A percentile compares a stretch with the other conserved stretches of the same genome.
Conservation (phyloP, 2,329 filamentous ascomycete genomes). For the Camptophora hylomeconis region DNA sequence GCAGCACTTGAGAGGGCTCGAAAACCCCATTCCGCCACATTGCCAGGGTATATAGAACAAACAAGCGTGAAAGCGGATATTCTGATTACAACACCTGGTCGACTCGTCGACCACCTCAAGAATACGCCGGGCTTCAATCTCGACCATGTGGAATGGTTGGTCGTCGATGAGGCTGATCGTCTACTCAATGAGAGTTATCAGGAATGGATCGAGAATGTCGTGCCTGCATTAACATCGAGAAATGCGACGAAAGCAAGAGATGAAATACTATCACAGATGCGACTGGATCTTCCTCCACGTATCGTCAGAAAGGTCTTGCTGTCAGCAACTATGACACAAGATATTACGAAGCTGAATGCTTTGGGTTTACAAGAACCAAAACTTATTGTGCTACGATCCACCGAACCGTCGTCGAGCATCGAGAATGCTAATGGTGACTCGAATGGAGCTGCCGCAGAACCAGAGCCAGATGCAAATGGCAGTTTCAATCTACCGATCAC, state of each 20-base stretch:
- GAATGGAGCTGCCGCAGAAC: constrained; percentile 13
- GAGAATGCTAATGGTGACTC: constrained; percentile 1
- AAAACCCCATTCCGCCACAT: constrained; percentile 23
- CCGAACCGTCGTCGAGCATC: no score
- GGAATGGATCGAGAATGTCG: constrained; percentile 68
- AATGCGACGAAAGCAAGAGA: constrained; percentile 78
- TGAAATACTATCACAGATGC: constrained; percentile 66
- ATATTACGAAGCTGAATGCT: constrained; percentile 75
- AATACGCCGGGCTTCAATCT: constrained; percentile 76
- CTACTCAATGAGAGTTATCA: constrained; percentile 85
- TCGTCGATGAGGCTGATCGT: constrained; percentile 91
- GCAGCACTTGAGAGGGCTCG: constrained; percentile 32
- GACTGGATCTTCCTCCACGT: constrained; percentile 59
- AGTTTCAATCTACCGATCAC: constrained; percentile 48
- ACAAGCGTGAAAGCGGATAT: constrained; percentile 68
- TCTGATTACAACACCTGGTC: constrained; percentile 85
- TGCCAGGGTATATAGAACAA: constrained; percentile 51
- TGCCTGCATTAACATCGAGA: constrained; percentile 64
- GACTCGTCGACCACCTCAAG: constrained; percentile 87
- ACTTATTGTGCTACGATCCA: constrained; percentile 58
- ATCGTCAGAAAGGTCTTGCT: constrained; percentile 52
- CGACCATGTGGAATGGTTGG: constrained; percentile 66
- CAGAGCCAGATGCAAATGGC: constrained; percentile 10
- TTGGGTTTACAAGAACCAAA: constrained; percentile 51
- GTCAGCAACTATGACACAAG: constrained; percentile 90